Evolutionary conservation across 768 basidiomycete species (phyloP).

Genomic region (Pleurotus eryngii): DNA sequence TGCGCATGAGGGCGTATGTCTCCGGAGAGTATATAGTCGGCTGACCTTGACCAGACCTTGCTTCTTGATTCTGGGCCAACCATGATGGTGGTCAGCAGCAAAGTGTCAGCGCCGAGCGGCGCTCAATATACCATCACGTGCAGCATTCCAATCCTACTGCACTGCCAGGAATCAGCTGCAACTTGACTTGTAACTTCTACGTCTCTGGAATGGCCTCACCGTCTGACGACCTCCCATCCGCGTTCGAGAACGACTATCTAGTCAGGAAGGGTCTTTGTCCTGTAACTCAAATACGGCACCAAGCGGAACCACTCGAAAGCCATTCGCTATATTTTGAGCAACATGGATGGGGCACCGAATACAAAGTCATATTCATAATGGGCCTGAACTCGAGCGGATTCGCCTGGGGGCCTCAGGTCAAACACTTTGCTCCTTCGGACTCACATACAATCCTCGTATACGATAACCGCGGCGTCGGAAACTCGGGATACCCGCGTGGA

Average conservation of each 20-base stretch:
- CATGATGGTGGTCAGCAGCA: no score
- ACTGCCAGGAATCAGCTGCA: neutral
- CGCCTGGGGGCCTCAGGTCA: conserved; percentile 62
- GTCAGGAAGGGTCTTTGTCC: conserved; percentile 67
- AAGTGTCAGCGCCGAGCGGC: no score
- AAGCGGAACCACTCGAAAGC: conserved; percentile 48
- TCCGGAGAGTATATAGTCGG: no score
- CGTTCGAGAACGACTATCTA: neutral
- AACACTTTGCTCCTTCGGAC: conserved; percentile 51
- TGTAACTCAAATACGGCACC: conserved; percentile 48
- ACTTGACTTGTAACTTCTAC: neutral
- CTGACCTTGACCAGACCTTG: no score
- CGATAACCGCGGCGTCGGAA: conserved; percentile 83
- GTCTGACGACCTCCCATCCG: neutral
- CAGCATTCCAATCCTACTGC: neutral
- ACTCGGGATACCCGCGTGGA: conserved; percentile 66
- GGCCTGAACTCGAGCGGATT: conserved; percentile 71
- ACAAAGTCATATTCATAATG: conserved; percentile 75
- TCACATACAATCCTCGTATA: conserved; percentile 69
- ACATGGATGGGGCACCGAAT: conserved; percentile 56
- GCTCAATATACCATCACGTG: no score
- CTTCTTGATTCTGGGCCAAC: no score
- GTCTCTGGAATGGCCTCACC: neutral
- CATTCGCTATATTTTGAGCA: conserved; percentile 80
- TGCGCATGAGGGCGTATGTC: no score